Evolutionary conservation across 2,329 filamentous ascomycete genomes (phyloP), one percentile per base, ranked within the genome.

Genomic region (Celoporthe dispersa): DNA sequence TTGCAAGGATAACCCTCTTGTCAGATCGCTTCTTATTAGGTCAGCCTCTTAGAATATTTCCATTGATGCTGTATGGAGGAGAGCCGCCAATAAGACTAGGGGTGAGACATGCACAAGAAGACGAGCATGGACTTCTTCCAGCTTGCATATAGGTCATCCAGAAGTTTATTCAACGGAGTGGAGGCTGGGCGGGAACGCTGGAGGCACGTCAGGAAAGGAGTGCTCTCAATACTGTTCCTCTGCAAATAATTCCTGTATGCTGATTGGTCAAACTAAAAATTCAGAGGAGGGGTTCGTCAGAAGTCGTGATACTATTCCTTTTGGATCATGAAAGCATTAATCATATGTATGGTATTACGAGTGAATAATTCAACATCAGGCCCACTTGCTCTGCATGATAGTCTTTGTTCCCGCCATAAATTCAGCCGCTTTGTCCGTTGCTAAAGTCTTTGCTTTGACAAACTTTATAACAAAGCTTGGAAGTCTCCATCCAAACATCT

Each of bases 401-500:
- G 74, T 74, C 65, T 70, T 72, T 64, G 66, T 67, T 12, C 74
- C 74, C 33, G 59, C 71, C 0, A 69, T 69, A 35, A 72, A 69
- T 22, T 70, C 74, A 11, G 22, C 44, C n/a, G 70, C 73, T n/a
- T 66, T 44, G 16, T 77, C 57, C 16, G 75, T 76, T 19, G 75
- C 73, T 51, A 79, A 28, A 28, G 71, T 64, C 55, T 74, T 67
- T 7, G 71, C 68, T 74, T 79, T 78, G 69, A 74, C 14, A 22
- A 67, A 68, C 71, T 71, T 72, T 22, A 78, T 64, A 44, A 77
- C 2, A 64, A 75, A 70, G 53, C 74, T 71, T 59, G 67, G 75
- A 11, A 75, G 1, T 68, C 68, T 74, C 66, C 71, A 75, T 1
- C 51, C 68, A 12, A 75, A 76, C 12, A 75, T 62, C 74, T 79